Base-by-base conservation (phyloP, 371 early-diverging fungal species). In the Mortierella sp. region DNA sequence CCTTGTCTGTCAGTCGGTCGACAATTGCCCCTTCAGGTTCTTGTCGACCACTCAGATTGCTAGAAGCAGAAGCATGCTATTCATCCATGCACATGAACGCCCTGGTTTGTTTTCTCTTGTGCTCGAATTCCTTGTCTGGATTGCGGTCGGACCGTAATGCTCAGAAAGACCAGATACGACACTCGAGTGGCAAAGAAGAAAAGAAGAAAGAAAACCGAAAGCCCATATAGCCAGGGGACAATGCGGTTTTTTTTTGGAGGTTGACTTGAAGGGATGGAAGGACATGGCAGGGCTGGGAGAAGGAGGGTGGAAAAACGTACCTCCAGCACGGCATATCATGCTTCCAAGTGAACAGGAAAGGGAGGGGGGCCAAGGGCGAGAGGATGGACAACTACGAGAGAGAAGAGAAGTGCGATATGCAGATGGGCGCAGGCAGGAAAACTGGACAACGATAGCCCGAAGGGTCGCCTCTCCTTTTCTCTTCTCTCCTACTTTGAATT, bases 391-490 rank as follows among this genome's bases (percentile, higher is more conserved):
- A 72, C 65, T 65, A 19, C 31, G 48, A 34, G 68, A 70, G n/a
- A 70, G 31, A 24, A 24, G 52, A 70, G 10, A 57, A 28, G 24
- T 57, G 63, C 13, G 44, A 73, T 38, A 48, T 48, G 57, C n/a
- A 45, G 38, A 47, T 73, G 57, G 57, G 57, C 28, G 74, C 74
- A 34, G 68, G 70, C 60, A 11, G 68, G 70, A 52, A 50, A 65
- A 75, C n/a, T 44, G 38, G 60, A 31, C 31, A 1, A 28, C 31
- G 60, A 60, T 60, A 38, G 63, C 70, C 68, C 52, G 54, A 31
- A 14, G 21, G 38, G 65, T 19, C n/a, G n/a, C n/a, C 6, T 54
- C 21, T 28, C 60, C 13, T 13, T 14, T 14, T 28, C 26, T 58
- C 26, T 10, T 60, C 16, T 28, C 28, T 60, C n/a, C n/a, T 5